phyloP scores from a whole-genome alignment of 768 basidiomycete species.

The Phylloporus arenicola region DNA sequence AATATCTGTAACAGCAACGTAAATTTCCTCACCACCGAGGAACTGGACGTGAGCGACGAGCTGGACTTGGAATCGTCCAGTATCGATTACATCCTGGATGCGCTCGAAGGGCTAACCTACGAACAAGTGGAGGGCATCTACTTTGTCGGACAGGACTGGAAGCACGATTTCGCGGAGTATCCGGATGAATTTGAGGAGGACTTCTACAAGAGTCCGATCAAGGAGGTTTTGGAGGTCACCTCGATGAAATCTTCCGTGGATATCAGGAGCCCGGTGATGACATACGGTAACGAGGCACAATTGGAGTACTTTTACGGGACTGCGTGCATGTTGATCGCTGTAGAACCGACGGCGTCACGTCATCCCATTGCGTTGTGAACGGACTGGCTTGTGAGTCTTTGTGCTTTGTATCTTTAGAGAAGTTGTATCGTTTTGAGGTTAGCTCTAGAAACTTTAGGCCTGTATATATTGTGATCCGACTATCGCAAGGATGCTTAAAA shows the following conservation, averaged over 20 bases:
- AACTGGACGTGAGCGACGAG: background rate
- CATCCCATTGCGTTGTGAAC: background rate
- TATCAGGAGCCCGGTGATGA: background rate
- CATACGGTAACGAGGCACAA: slow-evolving; percentile 3
- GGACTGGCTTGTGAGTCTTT: background rate
- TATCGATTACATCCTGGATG: background rate
- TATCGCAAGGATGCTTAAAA: too few species aligned
- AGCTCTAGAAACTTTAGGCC: too few species aligned
- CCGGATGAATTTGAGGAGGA: background rate
- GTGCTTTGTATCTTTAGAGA: too few species aligned
- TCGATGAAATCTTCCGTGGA: slow-evolving; percentile 7
- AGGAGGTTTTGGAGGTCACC: slow-evolving; percentile 9
- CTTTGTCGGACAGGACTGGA: background rate
- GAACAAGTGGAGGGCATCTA: slow-evolving; percentile 5
- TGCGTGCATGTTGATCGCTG: slow-evolving; percentile 11
- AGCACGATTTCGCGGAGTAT: background rate
- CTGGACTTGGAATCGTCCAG: background rate
- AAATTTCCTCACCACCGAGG: background rate
- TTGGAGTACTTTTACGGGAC: slow-evolving; percentile 10
- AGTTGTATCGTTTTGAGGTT: too few species aligned
- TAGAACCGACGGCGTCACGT: slow-evolving; percentile 4
- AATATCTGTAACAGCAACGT: fast-evolving
- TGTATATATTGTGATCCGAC: too few species aligned
- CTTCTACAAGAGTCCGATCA: slow-evolving; percentile 1
- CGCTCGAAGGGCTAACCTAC: background rate